Percentiles rank a stretch among this genome's conserved stretches.
These are phyloP conservation scores for Talaromyces amestolkiae DNA, from an alignment of 2,329 filamentous ascomycete genomes.

Conservation along the genomic window DNA sequence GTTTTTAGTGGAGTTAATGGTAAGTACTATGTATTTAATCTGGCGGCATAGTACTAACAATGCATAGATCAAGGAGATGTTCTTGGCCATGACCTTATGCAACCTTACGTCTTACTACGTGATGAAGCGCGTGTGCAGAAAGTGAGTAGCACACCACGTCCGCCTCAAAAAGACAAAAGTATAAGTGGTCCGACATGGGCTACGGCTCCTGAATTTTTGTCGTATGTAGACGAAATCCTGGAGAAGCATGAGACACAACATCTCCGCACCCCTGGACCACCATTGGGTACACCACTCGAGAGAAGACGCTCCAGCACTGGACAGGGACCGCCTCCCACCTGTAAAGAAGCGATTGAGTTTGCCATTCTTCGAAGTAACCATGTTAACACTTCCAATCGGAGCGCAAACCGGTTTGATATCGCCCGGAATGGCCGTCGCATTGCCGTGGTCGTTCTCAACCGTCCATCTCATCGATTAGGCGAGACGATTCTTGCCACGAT, in stretches of 20 bases:
- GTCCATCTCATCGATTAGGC: conserved; percentile 83
- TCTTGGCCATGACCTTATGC: conserved; percentile 90
- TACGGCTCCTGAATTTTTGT: conserved; percentile 64
- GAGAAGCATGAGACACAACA: conserved; percentile 45
- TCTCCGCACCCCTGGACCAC: conserved; percentile 53
- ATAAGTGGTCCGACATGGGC: conserved; percentile 45
- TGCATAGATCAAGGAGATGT: conserved; percentile 69
- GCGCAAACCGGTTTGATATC: conserved; percentile 93
- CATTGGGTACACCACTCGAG: conserved; percentile 72
- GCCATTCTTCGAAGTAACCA: conserved; percentile 81
- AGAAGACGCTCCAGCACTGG: conserved; percentile 52
- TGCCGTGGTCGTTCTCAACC: conserved; percentile 81
- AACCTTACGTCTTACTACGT: conserved; percentile 82
- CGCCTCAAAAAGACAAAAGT: conserved; percentile 39
- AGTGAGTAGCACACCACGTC: conserved; percentile 41
- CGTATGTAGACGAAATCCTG: conserved; percentile 74
- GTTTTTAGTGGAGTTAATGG: conserved; percentile 90
- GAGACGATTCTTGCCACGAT: conserved; percentile 81
- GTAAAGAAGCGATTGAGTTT: conserved; percentile 84
- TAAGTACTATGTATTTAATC: conserved; percentile 25
- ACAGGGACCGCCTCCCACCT: conserved; percentile 56
- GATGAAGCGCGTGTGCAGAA: conserved; percentile 71
- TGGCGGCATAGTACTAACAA: conserved; percentile 24
- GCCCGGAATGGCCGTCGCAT: conserved; percentile 88
- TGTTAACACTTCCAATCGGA: conserved; percentile 66